Conservation (phyloP, 495 filamentous ascomycete species). For the Podospora australis region DNA sequence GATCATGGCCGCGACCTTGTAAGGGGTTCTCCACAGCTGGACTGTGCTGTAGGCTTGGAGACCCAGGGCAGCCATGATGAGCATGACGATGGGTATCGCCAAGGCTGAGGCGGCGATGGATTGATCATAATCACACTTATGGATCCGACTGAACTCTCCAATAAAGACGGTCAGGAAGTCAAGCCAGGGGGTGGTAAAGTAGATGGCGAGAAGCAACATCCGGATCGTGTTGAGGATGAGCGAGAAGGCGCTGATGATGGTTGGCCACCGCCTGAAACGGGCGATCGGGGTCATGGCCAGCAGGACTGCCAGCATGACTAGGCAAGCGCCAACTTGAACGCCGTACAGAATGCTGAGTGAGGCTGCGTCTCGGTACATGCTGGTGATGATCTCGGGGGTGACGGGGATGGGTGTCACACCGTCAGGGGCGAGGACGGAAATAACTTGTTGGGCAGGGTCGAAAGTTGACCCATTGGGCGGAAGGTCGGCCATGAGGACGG, state of each 20-base stretch:
- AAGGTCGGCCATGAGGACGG: background rate
- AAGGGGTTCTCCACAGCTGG: slow-evolving; percentile 35
- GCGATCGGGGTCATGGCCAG: slow-evolving; percentile 30
- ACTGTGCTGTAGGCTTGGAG: slow-evolving; percentile 66
- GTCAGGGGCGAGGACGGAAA: slow-evolving; percentile 48
- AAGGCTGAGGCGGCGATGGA: slow-evolving; percentile 50
- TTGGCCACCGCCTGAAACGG: slow-evolving; percentile 17
- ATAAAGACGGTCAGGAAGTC: slow-evolving; percentile 54
- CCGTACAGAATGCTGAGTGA: slow-evolving; percentile 62
- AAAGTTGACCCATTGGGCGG: slow-evolving; percentile 28
- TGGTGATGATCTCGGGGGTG: slow-evolving; percentile 42
- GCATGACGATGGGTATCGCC: slow-evolving; percentile 51
- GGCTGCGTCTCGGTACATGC: slow-evolving; percentile 37
- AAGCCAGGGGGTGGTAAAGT: slow-evolving; percentile 52
- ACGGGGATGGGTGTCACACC: slow-evolving; percentile 40
- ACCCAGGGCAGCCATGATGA: slow-evolving; percentile 59
- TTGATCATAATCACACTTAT: slow-evolving; percentile 38
- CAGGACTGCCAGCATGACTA: slow-evolving; percentile 60
- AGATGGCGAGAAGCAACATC: slow-evolving; percentile 51
- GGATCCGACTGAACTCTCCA: slow-evolving; percentile 49
- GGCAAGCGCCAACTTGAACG: slow-evolving; percentile 65
- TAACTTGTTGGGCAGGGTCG: slow-evolving; percentile 52
- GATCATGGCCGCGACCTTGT: slow-evolving; percentile 37
- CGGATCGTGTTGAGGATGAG: slow-evolving; percentile 53
- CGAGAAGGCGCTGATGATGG: slow-evolving; percentile 19